These are phyloP conservation scores for Candida quercuum DNA, from an alignment of 805 yeast species.

Conservation along the genomic window DNA sequence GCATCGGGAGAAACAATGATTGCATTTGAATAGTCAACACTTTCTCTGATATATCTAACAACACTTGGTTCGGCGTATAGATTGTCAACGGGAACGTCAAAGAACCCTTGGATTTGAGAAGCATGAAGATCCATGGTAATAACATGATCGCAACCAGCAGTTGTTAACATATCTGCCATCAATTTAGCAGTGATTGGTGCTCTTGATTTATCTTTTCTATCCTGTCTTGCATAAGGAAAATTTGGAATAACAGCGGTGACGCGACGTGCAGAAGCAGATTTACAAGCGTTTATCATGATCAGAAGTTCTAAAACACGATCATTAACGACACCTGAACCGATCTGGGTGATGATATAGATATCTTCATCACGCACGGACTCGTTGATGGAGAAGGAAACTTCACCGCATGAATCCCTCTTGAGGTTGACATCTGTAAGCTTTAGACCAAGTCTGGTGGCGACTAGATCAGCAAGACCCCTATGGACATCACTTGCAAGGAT, in stretches of 20 bases:
- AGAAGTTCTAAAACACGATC: slow-evolving; percentile 70
- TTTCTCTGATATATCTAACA: slow-evolving; percentile 65
- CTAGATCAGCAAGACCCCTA: slow-evolving; percentile 64
- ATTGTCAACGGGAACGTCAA: slow-evolving; percentile 79
- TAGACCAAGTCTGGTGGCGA: slow-evolving; percentile 55
- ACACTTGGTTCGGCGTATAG: slow-evolving; percentile 81
- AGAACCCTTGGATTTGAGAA: slow-evolving; percentile 85
- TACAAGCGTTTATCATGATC: slow-evolving; percentile 78
- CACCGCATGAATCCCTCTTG: slow-evolving; percentile 65
- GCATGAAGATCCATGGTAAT: slow-evolving; percentile 87
- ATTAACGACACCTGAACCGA: slow-evolving; percentile 73
- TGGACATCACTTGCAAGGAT: slow-evolving; percentile 65
- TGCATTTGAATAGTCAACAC: slow-evolving; percentile 51
- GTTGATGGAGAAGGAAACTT: slow-evolving; percentile 70
- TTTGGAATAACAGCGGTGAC: slow-evolving; percentile 80
- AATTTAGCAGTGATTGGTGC: slow-evolving; percentile 84
- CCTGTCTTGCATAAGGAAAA: slow-evolving; percentile 87
- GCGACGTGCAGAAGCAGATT: slow-evolving; percentile 76
- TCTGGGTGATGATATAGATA: slow-evolving; percentile 71
- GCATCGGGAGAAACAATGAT: slow-evolving; percentile 84
- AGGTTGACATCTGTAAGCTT: slow-evolving; percentile 57
- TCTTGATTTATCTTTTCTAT: slow-evolving; percentile 77
- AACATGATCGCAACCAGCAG: slow-evolving; percentile 84
- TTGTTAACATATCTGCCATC: slow-evolving; percentile 75
- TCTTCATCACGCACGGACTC: slow-evolving; percentile 86